Conservation (phyloP, 1,284 basidiomycete genomes). For the Marasmius fiardii region DNA sequence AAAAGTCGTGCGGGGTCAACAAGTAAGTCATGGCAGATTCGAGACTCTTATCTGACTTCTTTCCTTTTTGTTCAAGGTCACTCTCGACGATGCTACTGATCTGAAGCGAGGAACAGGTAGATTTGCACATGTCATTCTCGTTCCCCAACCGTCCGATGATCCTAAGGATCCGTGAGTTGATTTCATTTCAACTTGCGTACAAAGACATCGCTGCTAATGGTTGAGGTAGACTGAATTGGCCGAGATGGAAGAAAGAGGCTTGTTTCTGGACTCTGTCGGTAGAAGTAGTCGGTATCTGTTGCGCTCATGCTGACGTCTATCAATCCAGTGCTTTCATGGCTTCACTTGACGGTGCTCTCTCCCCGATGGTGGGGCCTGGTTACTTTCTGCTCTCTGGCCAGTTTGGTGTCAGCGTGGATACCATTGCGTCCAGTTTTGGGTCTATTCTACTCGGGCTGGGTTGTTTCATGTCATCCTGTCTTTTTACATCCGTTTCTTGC, state of each 20-base stretch:
- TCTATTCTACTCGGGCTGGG: constrained; percentile 35
- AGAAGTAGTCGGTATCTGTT: not conserved
- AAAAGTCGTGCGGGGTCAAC: constrained; percentile 32
- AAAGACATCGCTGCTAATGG: not conserved
- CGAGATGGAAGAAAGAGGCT: constrained; percentile 41
- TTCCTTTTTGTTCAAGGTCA: constrained; percentile 14
- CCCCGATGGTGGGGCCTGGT: constrained; percentile 39
- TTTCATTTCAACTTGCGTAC: not conserved
- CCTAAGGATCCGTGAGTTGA: constrained; percentile 36
- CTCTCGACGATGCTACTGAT: constrained; percentile 28
- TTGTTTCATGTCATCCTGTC: constrained; percentile 32
- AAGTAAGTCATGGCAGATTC: constrained; percentile 18
- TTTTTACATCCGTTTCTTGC: not conserved
- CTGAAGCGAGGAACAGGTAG: constrained; percentile 38
- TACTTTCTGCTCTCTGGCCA: constrained; percentile 36
- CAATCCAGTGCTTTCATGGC: constrained; percentile 33
- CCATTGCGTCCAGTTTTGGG: constrained; percentile 37
- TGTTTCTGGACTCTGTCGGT: constrained; percentile 40
- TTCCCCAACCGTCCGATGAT: constrained; percentile 45
- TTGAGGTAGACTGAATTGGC: constrained; percentile 38
- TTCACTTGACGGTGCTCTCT: constrained; percentile 40
- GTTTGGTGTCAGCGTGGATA: constrained; percentile 36
- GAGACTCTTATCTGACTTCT: too few relatives aligned
- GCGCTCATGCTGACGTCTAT: not conserved
- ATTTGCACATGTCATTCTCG: constrained; percentile 36